phyloP scores from a whole-genome alignment of 2,329 filamentous ascomycete species.

The Trichoderma guizhouense region DNA sequence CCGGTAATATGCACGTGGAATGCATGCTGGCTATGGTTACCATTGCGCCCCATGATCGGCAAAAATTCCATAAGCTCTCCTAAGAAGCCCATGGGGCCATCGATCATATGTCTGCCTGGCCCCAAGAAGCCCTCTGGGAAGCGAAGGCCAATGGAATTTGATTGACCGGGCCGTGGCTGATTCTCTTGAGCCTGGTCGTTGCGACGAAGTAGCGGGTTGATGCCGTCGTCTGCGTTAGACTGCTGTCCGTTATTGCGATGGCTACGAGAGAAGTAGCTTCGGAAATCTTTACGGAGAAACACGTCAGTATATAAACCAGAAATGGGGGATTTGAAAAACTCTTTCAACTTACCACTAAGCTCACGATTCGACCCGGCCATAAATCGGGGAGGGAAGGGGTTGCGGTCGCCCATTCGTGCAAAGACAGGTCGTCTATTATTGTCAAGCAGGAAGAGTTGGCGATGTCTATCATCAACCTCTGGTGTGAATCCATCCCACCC shows the following conservation, averaged over 20 bases:
- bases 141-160: constrained; percentile 53
- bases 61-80: constrained; percentile 56
- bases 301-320: not conserved
- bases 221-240: constrained; percentile 70
- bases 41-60: constrained; percentile 44
- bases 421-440: constrained; percentile 42
- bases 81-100: constrained; percentile 53
- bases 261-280: constrained; percentile 48
- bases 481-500: constrained; percentile 57
- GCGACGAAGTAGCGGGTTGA: constrained; percentile 81
- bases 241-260: constrained; percentile 53
- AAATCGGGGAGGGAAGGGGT: constrained; percentile 57
- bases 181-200: constrained; percentile 42
- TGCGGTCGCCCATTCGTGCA: constrained; percentile 43
- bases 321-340: not conserved
- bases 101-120: constrained; percentile 36
- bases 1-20: constrained; percentile 60
- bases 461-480: constrained; percentile 48
- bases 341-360: constrained; percentile 43
- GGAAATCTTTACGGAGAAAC: constrained; percentile 40
- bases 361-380: constrained; percentile 55
- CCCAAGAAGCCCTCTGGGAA: constrained; percentile 47
- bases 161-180: constrained; percentile 46
- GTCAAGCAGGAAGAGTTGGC: constrained; percentile 49
- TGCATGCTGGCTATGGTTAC: constrained; percentile 42